Base-by-base conservation (phyloP, 371 early-diverging fungal genomes). In the Sporodiniella umbellata region DNA sequence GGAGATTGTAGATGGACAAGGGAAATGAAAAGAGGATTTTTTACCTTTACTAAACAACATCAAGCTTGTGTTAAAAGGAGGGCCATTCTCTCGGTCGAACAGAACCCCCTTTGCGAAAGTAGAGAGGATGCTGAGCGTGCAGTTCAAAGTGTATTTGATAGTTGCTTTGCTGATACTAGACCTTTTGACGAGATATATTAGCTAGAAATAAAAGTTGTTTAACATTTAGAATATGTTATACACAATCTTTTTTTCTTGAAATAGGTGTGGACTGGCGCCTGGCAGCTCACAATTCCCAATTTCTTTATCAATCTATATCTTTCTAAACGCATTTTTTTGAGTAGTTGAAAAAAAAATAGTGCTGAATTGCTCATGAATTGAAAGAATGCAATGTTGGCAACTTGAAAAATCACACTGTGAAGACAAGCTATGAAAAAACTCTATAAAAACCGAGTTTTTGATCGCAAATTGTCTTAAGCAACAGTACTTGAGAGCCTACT, bases 121-220 rank as follows among this genome's bases (percentile, higher is more conserved):
- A 71, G 76, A 21, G 84, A 83, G 23, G 87, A 86, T 10, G 97
- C 96, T 0, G 93, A 93, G 61, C 81, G 87, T 31, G 93, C 92
- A 1, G 94, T 96, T 15, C 77, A 84, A 33, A 84, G 86, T 45
- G 95, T 95, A 8, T 96, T 92, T 74, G 83, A 89, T 11, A 86
- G 85, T 43, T 96, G 97, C 67, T 95, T 94, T 65, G 85, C 80
- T 1, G 96, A 96, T 55, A 94, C 95, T 4, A 83, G 89, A 26
- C 97, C 97, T 0, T 95, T 94, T 69, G 94, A 94, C 60, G 96
- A 96, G 66, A 92, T 95, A 24, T 92, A 91, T 55, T 88, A 76
- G 35, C 11, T 10, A 35, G n/a, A n/a, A 14, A 35, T 11, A 14
- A n/a, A 14, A 35, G 58, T 45, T 11, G 18, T 43, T 17, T 28